Base-by-base conservation (phyloP, 192 early-diverging fungal species). In the Coemansia sp. region DNA sequence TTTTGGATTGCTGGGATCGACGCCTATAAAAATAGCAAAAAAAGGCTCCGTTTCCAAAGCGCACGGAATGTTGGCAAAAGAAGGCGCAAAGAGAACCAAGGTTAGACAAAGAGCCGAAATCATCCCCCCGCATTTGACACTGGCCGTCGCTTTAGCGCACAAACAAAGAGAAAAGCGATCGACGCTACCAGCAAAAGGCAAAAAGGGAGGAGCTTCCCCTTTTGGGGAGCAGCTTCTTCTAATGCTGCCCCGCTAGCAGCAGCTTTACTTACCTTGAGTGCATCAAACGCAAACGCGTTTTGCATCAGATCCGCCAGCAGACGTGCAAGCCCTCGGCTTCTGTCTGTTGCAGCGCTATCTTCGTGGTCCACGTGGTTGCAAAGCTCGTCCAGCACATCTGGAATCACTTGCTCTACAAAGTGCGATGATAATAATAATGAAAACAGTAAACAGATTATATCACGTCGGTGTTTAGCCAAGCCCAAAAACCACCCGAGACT, bases 261-360 rank as follows among this genome's bases (percentile, higher is more conserved):
- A 32, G 4, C 32, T 32, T 22, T 10, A 2, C 71, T 61, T 83
- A 91, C 93, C 88, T 98, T 98, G 10, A 97, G 73, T 68, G 91
- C 88, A 74, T 98, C 97, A 84, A 98, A 98, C 42, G 91, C 87
- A 77, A 93, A 91, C 38, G 90, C 89, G 77, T 96, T 95, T 71
- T 92, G 88, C 46, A 98, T 85, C 57, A 97, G 77, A 56, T 94
- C 89, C 8, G 93, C 94, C 51, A 97, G 77, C 55, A 90, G 80
- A 68, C 89, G 88, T 10, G 94, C 89, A 40, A 94, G 87, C 16
- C 91, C 92, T 60, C 92, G 94, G 64, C 92, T 86, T 40, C 82
- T 64, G 63, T 75, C 70, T 3, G 68, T 65, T 40, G 46, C 56
- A 14, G 63, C 70, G 10, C 61, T 44, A 50, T 72, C 70, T 11